phyloP scores from a whole-genome alignment of 1,139 yeast species.

The Yamadazyma triangularis region DNA sequence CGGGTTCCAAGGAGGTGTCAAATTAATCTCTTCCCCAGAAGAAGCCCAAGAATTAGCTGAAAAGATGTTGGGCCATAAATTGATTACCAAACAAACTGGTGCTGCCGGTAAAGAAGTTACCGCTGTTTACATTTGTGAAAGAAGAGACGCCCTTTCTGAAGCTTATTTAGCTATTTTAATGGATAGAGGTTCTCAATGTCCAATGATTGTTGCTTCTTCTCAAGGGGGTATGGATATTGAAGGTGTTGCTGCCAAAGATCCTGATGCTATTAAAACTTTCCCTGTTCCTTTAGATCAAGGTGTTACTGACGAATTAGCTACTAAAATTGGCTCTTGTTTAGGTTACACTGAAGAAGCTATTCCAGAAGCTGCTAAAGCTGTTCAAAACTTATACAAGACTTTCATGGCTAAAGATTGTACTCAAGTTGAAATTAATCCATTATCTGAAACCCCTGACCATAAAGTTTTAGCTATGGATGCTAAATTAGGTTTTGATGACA shows the following conservation, averaged over 20 bases:
- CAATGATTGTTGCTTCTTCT: conserved; percentile 91
- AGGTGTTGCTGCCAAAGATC: conserved; percentile 92
- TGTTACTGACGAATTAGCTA: conserved; percentile 74
- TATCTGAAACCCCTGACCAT: conserved; percentile 88
- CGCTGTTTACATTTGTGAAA: conserved; percentile 93
- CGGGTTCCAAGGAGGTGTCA: conserved; percentile 96
- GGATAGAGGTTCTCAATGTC: conserved; percentile 89
- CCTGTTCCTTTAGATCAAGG: conserved; percentile 74
- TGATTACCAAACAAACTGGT: conserved; percentile 97
- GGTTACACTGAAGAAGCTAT: conserved; percentile 79
- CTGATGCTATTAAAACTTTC: conserved; percentile 89
- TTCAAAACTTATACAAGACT: conserved; percentile 82
- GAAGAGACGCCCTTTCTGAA: conserved; percentile 90
- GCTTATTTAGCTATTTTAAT: conserved; percentile 91
- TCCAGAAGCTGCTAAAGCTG: conserved; percentile 83
- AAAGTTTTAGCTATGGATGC: conserved; percentile 98
- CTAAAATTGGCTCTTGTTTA: conserved; percentile 69
- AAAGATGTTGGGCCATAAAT: conserved; percentile 87
- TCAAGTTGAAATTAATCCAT: conserved; percentile 97
- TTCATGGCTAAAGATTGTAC: conserved; percentile 92
- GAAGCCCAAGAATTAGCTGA: conserved; percentile 85
- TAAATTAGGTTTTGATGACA: conserved; percentile 95
- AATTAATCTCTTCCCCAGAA: conserved; percentile 77
- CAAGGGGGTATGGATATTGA: conserved; percentile 99
- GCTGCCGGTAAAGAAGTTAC: conserved; percentile 96